Percentiles rank a stretch among this genome's conserved stretches.
phyloP scores from a whole-genome alignment of 352 stramenopile genomes.

The Bremia lactucae region DNA sequence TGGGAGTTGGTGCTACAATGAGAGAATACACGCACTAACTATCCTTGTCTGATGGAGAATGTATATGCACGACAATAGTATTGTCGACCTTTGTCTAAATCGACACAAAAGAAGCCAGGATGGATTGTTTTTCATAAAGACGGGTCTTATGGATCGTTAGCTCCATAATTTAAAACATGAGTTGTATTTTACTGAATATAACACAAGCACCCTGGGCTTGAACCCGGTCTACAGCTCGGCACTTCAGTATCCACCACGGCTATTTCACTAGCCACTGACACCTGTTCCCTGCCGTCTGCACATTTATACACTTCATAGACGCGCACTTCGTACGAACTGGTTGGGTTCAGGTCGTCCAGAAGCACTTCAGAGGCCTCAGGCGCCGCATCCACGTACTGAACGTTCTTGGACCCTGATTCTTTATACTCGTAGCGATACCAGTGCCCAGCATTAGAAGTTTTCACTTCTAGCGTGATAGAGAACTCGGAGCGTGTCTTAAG shows the following conservation, averaged over 20 bases:
- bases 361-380: conserved; percentile 35
- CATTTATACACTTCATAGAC: conserved; percentile 46
- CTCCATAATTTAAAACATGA: too few species aligned
- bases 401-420: conserved; percentile 30
- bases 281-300: conserved; percentile 24
- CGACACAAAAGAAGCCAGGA: not conserved
- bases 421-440: conserved; percentile 70
- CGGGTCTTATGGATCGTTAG: too few species aligned
- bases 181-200: conserved; percentile 32
- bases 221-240: conserved; percentile 63
- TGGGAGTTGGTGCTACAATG: conserved; percentile 22
- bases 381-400: conserved; percentile 31
- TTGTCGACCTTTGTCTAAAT: too few species aligned
- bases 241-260: conserved; percentile 83
- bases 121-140: not conserved
- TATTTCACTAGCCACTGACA: conserved; percentile 55
- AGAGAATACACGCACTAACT: too few species aligned
- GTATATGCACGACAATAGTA: too few species aligned
- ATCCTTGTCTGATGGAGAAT: too few species aligned
- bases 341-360: conserved; percentile 81
- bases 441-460: conserved; percentile 12
- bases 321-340: conserved; percentile 81
- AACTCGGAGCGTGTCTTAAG: conserved; percentile 72
- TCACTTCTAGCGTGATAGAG: conserved; percentile 62
- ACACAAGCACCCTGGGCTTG: conserved; percentile 27